Evolutionary conservation across 148 eudicot species (phyloP), one percentile per base, ranked within the genome.

Genomic region (Amaranthus hypochondriacus): DNA sequence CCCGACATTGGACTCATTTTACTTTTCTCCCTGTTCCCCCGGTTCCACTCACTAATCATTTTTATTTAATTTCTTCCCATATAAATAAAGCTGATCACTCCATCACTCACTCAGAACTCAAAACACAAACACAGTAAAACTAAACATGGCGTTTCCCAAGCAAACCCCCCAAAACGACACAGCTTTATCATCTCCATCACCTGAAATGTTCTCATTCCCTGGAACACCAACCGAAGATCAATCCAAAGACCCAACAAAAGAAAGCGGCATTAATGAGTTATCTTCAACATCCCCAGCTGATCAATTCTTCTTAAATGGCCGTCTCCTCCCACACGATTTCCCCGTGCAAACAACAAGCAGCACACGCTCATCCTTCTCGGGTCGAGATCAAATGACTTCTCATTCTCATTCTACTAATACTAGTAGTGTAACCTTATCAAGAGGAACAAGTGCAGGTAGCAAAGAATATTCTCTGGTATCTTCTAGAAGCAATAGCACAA

Each of bases 241-340:
- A 4, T 67, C 76, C 4, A 88, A 91, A 58, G 69, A 48, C 21
- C 55, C 48, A 14, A 4, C 48, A 18, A 2, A 66, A 15, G 39
- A 47, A 11, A 4, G 5, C 5, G 9, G 11, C 39, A 28, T 49
- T 15, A 43, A 48, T 9, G 42, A 66, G 13, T 48, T 48, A 12
- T 66, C 69, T 43, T 79, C 89, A 2, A 82, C 88, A 52, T 89
- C 94, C n/a, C 94, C 94, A 3, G 97, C 97, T 2, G 97, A 91
- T 71, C 93, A 86, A 57, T 82, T 91, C 71, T 91, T 91, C 87
- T 78, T 68, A 59, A 91, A 91, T 14, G 97, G 97, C 11, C 83
- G 80, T n/a, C 86, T 91, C 5, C 77, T 91, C 51, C 97, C 93
- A 0, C 97, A 91, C 43, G 82, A 84, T 39, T 91, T 91, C 18